Percentiles rank a stretch among this genome's conserved stretches.
These are phyloP conservation scores for Phlebiopsis flavidoalba DNA, from an alignment of 768 basidiomycete species.

Conservation along the genomic window DNA sequence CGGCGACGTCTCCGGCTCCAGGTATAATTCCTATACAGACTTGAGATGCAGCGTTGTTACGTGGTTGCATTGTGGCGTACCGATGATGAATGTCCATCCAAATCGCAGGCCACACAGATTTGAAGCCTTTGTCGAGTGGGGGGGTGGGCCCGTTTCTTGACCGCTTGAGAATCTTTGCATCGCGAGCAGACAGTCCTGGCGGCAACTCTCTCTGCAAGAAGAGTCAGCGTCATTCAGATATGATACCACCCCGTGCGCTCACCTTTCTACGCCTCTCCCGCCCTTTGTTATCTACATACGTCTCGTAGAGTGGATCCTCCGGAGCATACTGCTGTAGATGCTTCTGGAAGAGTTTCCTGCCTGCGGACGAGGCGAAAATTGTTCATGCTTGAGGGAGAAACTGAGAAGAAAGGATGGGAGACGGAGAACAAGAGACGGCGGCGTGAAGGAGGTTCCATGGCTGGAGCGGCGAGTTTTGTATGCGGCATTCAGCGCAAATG, in stretches of 20 bases:
- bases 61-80: constrained; percentile 21
- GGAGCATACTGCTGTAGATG: constrained; percentile 67
- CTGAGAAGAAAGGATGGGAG: background rate
- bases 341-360: constrained; percentile 54
- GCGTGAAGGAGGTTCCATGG: background rate
- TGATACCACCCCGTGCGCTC: constrained; percentile 10
- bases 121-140: constrained; percentile 90
- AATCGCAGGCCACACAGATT: constrained; percentile 74
- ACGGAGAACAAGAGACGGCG: background rate
- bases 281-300: constrained; percentile 49
- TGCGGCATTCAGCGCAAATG: background rate
- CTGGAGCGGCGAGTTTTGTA: constrained; percentile 1
- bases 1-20: constrained; percentile 60
- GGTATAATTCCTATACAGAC: constrained; percentile 51
- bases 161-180: constrained; percentile 67
- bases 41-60: background rate
- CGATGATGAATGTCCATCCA: constrained; percentile 81
- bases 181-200: constrained; percentile 70
- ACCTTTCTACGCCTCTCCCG: constrained; percentile 57
- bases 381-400: background rate
- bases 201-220: constrained; percentile 58
- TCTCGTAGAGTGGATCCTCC: constrained; percentile 70
- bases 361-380: constrained; percentile 35
- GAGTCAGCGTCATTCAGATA: background rate
- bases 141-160: constrained; percentile 74